These are phyloP conservation scores for Mycena rosella DNA, from an alignment of 768 basidiomycete genomes.

Conservation along the genomic window DNA sequence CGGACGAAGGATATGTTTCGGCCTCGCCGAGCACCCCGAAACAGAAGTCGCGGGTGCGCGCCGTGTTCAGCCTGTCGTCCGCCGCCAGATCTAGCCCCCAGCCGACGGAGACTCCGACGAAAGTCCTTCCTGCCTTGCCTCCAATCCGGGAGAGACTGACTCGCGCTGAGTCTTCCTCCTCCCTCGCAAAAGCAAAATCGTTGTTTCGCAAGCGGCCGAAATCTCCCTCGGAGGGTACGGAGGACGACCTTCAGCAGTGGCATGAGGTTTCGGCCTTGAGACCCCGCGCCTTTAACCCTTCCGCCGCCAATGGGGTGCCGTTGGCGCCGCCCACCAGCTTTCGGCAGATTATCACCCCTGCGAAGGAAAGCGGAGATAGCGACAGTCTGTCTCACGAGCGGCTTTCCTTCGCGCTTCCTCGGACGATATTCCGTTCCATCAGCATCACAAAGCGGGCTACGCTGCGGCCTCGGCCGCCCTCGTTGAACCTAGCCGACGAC, in stretches of 20 bases:
- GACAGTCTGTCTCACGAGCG: not conserved
- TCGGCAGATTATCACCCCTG: not conserved
- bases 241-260: conserved; percentile 27
- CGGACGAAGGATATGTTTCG: conserved; percentile 31
- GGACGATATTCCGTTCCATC: conserved; percentile 22
- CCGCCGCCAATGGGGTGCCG: conserved; percentile 29
- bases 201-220: conserved; percentile 30
- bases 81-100: not conserved
- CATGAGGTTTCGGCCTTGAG: conserved; percentile 22
- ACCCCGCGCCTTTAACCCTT: conserved; percentile 32
- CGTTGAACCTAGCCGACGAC: conserved; percentile 14
- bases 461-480: conserved; percentile 6
- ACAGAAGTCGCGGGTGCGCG: conserved; percentile 21
- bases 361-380: not conserved
- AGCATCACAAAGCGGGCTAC: conserved; percentile 30
- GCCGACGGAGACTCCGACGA: not conserved
- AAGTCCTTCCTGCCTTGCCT: conserved; percentile 28
- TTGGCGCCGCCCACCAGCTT: conserved; percentile 26
- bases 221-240: not conserved
- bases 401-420: conserved; percentile 19
- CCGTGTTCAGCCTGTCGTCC: conserved; percentile 24
- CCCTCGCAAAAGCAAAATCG: conserved; percentile 24
- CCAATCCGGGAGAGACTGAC: conserved; percentile 25
- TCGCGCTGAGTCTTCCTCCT: conserved; percentile 18
- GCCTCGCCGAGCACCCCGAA: conserved; percentile 19